These are phyloP conservation scores for Globisporangium middletonii DNA, from an alignment of 352 stramenopile species.

Conservation along the genomic window DNA sequence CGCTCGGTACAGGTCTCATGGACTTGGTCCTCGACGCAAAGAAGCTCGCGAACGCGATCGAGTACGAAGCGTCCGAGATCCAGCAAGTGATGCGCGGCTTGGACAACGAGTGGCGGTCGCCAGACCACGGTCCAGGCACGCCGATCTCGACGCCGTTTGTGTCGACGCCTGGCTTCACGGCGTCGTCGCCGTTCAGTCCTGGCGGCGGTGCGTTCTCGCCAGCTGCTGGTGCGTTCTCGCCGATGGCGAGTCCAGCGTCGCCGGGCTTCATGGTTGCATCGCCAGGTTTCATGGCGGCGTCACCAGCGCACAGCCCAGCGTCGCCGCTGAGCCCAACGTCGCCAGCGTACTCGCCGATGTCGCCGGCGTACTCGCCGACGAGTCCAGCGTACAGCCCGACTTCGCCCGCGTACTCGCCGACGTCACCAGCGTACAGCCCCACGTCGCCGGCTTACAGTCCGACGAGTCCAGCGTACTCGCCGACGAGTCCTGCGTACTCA, in stretches of 20 bases:
- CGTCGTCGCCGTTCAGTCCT: conserved; percentile 84
- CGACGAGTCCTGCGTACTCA: conserved; percentile 37
- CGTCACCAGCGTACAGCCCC: conserved; percentile 61
- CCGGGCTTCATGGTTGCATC: conserved; percentile 71
- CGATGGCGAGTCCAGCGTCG: conserved; percentile 75
- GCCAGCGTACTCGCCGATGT: conserved; percentile 85
- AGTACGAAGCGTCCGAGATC: conserved; percentile 93
- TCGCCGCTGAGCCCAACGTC: conserved; percentile 70
- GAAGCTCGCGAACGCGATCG: conserved; percentile 97
- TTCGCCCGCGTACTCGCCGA: conserved; percentile 52
- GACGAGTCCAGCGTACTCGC: conserved; percentile 67
- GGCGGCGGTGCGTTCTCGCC: conserved; percentile 87
- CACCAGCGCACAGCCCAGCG: conserved; percentile 64
- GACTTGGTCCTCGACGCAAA: conserved; percentile 98
- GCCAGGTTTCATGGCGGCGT: conserved; percentile 74
- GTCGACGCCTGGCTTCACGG: conserved; percentile 83
- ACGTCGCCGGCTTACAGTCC: conserved; percentile 75
- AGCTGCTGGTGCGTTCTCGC: conserved; percentile 77
- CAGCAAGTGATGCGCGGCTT: conserved; percentile 87
- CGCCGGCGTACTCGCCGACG: conserved; percentile 76
- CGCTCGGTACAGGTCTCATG: conserved; percentile 96
- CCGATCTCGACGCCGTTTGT: conserved; percentile 82
- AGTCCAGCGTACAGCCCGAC: conserved; percentile 76
- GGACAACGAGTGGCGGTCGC: conserved; percentile 89
- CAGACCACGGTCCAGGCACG: conserved; percentile 67